Base-by-base conservation (phyloP, 257 asterid species). In the Rauvolfia tetraphylla region DNA sequence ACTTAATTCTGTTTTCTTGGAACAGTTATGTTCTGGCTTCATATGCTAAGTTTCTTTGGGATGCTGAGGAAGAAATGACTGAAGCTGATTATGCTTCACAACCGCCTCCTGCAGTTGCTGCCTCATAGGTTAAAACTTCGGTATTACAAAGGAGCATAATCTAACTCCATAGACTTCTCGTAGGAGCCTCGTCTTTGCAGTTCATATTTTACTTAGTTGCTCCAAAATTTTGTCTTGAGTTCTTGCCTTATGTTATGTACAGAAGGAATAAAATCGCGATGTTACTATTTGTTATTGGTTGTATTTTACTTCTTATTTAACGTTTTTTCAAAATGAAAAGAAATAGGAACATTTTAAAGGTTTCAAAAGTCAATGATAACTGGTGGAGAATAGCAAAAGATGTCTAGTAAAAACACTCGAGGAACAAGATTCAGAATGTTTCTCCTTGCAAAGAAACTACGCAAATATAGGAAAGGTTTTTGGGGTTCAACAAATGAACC, bases 21-120 rank as follows among this genome's bases (percentile, higher is more conserved):
- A 33, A 74, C 89, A 87, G 91, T 76, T 73, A 81, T 76, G 86
- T 87, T 54, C 51, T 81, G 87, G 91, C 89, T 41, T 87, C 93
- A 53, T 85, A 89, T 72, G 93, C 93, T 23, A 80, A 81, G 41
- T 89, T 89, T 84, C 90, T 89, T 27, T 89, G 93, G 93, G 89
- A 87, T n/a, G 81, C 79, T 13, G 91, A 79, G 48, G 86, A 80
- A 23, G 41, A 61, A 61, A 23, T 33, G 20, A 20, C 14, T 3
- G 48, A 22, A 17, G 70, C 44, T 11, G 23, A 29, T 3, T 13
- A 14, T 6, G 10, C n/a, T 4, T 6, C 39, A 4, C 8, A 18
- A 14, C 22, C n/a, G 31, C 41, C 41, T 29, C 11, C 23, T 10
- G 3, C 36, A 10, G 4, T 27, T 27, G 36, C 6, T 0, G 62